phyloP scores from a whole-genome alignment of 768 basidiomycete genomes.

The Termitomyces sp. region DNA sequence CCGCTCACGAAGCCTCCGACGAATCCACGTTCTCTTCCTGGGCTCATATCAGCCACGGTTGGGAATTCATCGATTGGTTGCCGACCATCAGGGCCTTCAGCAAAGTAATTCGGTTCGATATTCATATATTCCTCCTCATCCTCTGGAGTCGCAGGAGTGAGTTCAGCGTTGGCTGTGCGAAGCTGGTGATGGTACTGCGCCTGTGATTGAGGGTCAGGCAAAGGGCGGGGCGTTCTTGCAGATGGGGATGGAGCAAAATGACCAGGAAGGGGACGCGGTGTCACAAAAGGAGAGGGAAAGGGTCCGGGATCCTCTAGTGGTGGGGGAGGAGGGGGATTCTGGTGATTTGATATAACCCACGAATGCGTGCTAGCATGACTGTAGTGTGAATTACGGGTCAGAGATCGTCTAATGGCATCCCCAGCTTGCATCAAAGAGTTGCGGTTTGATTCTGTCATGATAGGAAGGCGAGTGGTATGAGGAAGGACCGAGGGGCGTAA shows the following conservation, averaged over 20 bases:
- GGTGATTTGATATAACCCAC: slow-evolving; percentile 34
- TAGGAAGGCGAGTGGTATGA: neutral
- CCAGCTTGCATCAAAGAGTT: slow-evolving; percentile 12
- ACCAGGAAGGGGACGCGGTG: slow-evolving; percentile 28
- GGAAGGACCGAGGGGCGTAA: neutral
- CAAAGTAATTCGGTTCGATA: slow-evolving; percentile 18
- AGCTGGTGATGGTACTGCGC: slow-evolving; percentile 10
- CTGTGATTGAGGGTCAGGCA: slow-evolving; percentile 25
- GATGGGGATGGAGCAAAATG: slow-evolving; percentile 24
- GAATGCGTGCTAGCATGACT: slow-evolving; percentile 30
- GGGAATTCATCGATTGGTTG: neutral
- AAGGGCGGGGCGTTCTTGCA: slow-evolving; percentile 24
- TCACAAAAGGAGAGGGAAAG: slow-evolving; percentile 20
- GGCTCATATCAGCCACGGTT: neutral
- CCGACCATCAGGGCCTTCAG: slow-evolving; percentile 12
- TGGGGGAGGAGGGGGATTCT: slow-evolving; percentile 27
- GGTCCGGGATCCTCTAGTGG: slow-evolving; percentile 22
- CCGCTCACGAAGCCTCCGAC: slow-evolving; percentile 35
- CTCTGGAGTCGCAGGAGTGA: slow-evolving; percentile 6
- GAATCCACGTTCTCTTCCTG: slow-evolving; percentile 23
- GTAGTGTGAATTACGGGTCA: slow-evolving; percentile 18
- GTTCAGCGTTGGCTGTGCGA: slow-evolving; percentile 17
- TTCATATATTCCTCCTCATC: slow-evolving; percentile 31
- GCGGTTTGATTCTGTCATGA: slow-evolving; percentile 14
- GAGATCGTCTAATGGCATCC: slow-evolving; percentile 14